Conservation (phyloP, 2,329 filamentous ascomycete species). For the Colletotrichum cereale region DNA sequence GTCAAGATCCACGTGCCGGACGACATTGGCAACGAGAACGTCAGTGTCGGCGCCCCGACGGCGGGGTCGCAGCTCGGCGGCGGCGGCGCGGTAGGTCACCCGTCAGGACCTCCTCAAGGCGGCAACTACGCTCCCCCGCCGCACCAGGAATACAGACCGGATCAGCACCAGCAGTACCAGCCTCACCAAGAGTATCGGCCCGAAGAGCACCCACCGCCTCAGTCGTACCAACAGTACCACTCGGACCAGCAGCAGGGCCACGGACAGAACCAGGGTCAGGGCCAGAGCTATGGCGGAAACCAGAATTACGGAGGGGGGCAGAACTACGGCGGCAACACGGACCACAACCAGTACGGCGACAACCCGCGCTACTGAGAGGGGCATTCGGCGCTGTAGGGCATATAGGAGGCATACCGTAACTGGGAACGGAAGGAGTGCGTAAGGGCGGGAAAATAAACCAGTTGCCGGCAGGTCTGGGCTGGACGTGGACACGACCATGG, state of each 20-base stretch:
- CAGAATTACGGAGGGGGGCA: slow-evolving; percentile 34
- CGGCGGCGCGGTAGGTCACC: slow-evolving; percentile 47
- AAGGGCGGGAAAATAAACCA: not conserved
- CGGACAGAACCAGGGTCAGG: slow-evolving; percentile 37
- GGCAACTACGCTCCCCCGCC: slow-evolving; percentile 43
- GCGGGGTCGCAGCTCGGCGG: slow-evolving; percentile 49
- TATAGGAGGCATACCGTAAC: not conserved
- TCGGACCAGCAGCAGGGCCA: slow-evolving; percentile 34
- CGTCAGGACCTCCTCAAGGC: slow-evolving; percentile 44
- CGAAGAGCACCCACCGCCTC: slow-evolving; percentile 32
- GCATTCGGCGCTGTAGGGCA: not conserved
- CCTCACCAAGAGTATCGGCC: slow-evolving; percentile 40
- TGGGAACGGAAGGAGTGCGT: not conserved
- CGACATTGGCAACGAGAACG: slow-evolving; percentile 61
- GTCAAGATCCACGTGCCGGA: slow-evolving; percentile 60
- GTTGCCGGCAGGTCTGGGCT: not conserved
- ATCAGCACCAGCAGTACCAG: slow-evolving; percentile 33
- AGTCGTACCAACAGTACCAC: slow-evolving; percentile 42
- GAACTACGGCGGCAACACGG: slow-evolving; percentile 42
- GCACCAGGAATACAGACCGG: slow-evolving; percentile 37
- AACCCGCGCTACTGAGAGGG: slow-evolving; percentile 45
- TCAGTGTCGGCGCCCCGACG: slow-evolving; percentile 56
- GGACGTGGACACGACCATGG: not conserved
- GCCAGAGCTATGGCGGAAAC: slow-evolving; percentile 37
- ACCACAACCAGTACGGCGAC: slow-evolving; percentile 39